Evolutionary conservation across 208 protist species (phyloP).

Genomic region (Polymyxa betae): DNA sequence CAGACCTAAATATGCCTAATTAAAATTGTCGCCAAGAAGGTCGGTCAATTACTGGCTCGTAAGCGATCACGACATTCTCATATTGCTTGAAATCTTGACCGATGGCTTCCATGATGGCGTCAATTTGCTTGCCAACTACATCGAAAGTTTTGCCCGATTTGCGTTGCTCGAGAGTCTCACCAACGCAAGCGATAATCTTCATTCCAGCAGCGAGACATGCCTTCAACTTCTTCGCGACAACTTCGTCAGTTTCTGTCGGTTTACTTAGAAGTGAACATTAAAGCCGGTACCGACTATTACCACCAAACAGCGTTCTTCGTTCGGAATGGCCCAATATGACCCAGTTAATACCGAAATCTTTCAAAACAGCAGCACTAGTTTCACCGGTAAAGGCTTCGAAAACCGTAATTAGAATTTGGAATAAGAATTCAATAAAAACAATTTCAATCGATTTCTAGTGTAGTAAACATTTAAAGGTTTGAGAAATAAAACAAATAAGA

Average conservation of each 20-base stretch:
- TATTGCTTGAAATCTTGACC: constrained; percentile 20
- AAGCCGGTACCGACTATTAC: neutral
- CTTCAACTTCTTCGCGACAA: neutral
- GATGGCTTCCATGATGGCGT: constrained; percentile 46
- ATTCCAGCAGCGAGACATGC: neutral
- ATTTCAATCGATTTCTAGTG: too few relatives aligned
- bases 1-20: constrained; percentile 54
- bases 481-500: neutral
- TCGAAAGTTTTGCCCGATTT: constrained; percentile 58
- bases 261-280: constrained; percentile 42
- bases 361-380: constrained; percentile 60
- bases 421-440: constrained; percentile 50
- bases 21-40: neutral
- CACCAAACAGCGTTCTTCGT: constrained; percentile 61
- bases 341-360: constrained; percentile 58
- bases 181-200: constrained; percentile 62
- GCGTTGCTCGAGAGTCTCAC: constrained; percentile 60
- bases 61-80: constrained; percentile 64
- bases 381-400: constrained; percentile 68
- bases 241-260: constrained; percentile 12
- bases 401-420: constrained; percentile 59
- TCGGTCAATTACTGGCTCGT: constrained; percentile 71
- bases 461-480: constrained; percentile 30
- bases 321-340: constrained; percentile 67
- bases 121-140: constrained; percentile 57